phyloP scores from a whole-genome alignment of 1,139 yeast genomes.

The Geotrichum bryndzae region DNA sequence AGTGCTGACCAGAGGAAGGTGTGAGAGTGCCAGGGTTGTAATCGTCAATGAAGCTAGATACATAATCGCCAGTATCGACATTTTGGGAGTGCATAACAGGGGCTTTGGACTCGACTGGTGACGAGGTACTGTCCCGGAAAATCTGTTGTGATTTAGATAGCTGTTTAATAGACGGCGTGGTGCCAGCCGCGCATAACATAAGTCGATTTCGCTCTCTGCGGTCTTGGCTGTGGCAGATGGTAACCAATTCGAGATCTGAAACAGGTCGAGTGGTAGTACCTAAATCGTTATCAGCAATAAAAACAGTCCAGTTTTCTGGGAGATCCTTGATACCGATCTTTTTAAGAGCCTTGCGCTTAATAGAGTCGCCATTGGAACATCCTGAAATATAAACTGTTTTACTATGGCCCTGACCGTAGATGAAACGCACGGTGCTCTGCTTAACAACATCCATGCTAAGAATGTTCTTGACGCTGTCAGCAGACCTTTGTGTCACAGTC shows the following conservation, averaged over 20 bases:
- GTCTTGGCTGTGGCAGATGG: conserved; percentile 73
- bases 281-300: conserved; percentile 37
- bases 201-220: conserved; percentile 67
- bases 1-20: conserved; percentile 3
- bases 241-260: conserved; percentile 73
- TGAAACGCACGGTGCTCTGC: conserved; percentile 55
- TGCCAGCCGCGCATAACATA: conserved; percentile 59
- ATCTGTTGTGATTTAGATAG: conserved; percentile 54
- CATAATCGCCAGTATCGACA: background rate
- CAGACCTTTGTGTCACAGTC: conserved; percentile 8
- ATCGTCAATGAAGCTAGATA: conserved; percentile 12
- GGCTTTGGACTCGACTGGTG: conserved; percentile 1
- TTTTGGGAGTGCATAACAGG: background rate
- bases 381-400: conserved; percentile 70
- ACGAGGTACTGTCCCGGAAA: conserved; percentile 20
- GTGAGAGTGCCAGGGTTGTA: conserved; percentile 16
- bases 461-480: conserved; percentile 21
- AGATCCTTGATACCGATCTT: conserved; percentile 42
- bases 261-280: conserved; percentile 46
- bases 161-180: conserved; percentile 61
- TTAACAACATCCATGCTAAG: conserved; percentile 32
- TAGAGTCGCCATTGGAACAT: conserved; percentile 74
- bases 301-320: conserved; percentile 48
- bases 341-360: conserved; percentile 63
- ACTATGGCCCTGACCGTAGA: conserved; percentile 54